Conservation (phyloP, 2,329 filamentous ascomycete species). For the Diplocarpon rosae region DNA sequence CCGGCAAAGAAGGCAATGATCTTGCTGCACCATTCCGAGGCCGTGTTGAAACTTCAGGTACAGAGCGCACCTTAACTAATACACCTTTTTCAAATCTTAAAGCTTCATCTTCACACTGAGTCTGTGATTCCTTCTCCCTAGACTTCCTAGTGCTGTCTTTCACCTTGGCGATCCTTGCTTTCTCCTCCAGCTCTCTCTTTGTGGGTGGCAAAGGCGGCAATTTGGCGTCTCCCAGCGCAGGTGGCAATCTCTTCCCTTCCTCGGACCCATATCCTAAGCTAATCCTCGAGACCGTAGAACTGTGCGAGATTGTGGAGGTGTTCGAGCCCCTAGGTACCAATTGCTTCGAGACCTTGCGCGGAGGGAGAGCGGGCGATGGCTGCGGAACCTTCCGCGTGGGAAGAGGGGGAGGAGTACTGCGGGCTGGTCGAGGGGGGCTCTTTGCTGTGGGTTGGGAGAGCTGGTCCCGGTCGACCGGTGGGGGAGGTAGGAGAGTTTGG, state of each 20-base stretch:
- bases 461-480: conserved; percentile 22
- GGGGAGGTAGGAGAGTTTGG: conserved; percentile 21
- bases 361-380: conserved; percentile 38
- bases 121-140: conserved; percentile 39
- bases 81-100: conserved; percentile 29
- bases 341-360: conserved; percentile 36
- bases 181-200: conserved; percentile 39
- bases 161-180: conserved; percentile 33
- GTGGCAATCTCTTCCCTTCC: conserved; percentile 39
- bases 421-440: conserved; percentile 18
- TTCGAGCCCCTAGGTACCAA: conserved; percentile 40
- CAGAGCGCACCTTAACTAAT: conserved; percentile 30
- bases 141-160: conserved; percentile 25
- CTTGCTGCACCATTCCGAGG: conserved; percentile 22
- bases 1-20: conserved; percentile 30
- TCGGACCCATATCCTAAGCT: conserved; percentile 37
- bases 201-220: conserved; percentile 47
- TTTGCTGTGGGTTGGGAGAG: conserved; percentile 8
- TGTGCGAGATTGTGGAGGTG: conserved; percentile 45
- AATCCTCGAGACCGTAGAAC: conserved; percentile 41
- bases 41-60: conserved; percentile 28
- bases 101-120: conserved; percentile 15
- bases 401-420: conserved; percentile 20
- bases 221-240: conserved; percentile 43
- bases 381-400: conserved; percentile 28